Base-by-base conservation (phyloP, 2,329 filamentous ascomycete species). In the Cladosporium phlei region DNA sequence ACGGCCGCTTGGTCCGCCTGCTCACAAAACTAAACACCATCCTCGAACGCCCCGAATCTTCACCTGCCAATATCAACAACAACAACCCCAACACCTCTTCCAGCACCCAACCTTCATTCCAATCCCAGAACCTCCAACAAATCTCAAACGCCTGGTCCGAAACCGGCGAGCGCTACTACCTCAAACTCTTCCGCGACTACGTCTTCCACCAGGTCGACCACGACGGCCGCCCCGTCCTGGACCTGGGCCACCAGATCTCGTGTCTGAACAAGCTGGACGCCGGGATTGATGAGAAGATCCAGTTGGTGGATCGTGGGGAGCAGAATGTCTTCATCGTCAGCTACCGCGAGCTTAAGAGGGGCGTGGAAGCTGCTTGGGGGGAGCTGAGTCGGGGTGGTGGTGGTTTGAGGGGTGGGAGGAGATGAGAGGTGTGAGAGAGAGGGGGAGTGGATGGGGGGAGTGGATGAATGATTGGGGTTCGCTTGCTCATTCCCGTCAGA, bases 111-210 rank as follows among this genome's bases (percentile, higher is more conserved):
- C n/a, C n/a, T n/a, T n/a, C n/a, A n/a, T n/a, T n/a, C n/a, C n/a
- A n/a, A n/a, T 45, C 64, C 4, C 51, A 57, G 9, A 58, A 64
- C 9, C 52, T 60, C 9, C 64, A 64, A 43, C 58, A 64, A 46
- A 55, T 60, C 16, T 61, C 60, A 5, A 50, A 56, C 11, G 54
- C 62, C 3, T 98, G 93, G 91, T 87, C 88, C 4, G 91, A 97
- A 66, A 93, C 86, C 38, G 91, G 91, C 20, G 88, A 95, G 59
- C 81, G 90, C 21, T 97, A 95, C 65, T 86, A 88, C 63, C 75
- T 98, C 54, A 96, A 95, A 69, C 77, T 98, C 7, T 97, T 97
- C 73, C 81, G 93, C 39, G 93, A 98, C 68, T 97, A 94, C 59
- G 88, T 96, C 30, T 98, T 97, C 69, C 93, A 98, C 66, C 90